These are phyloP conservation scores for Capsella rubella DNA, from an alignment of 441 rosid species.

Conservation along the genomic window DNA sequence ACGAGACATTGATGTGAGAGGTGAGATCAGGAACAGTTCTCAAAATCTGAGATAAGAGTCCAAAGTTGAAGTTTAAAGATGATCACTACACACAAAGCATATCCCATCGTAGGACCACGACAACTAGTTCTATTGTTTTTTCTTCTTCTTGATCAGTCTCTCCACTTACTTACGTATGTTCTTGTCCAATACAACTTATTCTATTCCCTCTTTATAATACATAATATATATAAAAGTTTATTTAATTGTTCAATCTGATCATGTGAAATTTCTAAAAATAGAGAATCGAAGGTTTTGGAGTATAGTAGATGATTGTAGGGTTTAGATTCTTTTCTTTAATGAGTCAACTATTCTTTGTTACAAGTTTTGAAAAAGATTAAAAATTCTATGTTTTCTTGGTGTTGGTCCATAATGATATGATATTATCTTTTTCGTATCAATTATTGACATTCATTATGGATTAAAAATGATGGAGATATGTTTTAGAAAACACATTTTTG, in stretches of 20 bases:
- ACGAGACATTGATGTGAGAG: constrained; percentile 44
- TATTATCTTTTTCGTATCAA: neutral
- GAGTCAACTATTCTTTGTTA: constrained; percentile 37
- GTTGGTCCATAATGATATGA: constrained; percentile 31
- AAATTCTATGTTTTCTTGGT: constrained; percentile 5
- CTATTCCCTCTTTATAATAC: constrained; percentile 28
- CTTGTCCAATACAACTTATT: constrained; percentile 38
- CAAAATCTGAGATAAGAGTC: constrained; percentile 41
- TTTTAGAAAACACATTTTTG: too few species aligned
- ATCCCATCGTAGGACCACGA: constrained; percentile 48
- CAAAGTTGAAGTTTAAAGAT: constrained; percentile 44
- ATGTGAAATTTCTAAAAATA: constrained; percentile 43
- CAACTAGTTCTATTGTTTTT: constrained; percentile 44
- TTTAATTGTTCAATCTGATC: constrained; percentile 29
- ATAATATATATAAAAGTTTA: constrained; percentile 17
- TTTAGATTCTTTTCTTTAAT: constrained; percentile 29
- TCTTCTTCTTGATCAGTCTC: constrained; percentile 25
- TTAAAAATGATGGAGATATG: constrained; percentile 10
- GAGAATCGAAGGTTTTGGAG: constrained; percentile 44
- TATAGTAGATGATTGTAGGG: constrained; percentile 36
- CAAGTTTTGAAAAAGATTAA: constrained; percentile 6
- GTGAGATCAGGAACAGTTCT: constrained; percentile 44
- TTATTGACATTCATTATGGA: constrained; percentile 16
- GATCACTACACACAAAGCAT: constrained; percentile 41
- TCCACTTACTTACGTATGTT: constrained; percentile 36